Evolutionary conservation across 495 filamentous ascomycete genomes (phyloP).

Genomic region (Letharia lupina): DNA sequence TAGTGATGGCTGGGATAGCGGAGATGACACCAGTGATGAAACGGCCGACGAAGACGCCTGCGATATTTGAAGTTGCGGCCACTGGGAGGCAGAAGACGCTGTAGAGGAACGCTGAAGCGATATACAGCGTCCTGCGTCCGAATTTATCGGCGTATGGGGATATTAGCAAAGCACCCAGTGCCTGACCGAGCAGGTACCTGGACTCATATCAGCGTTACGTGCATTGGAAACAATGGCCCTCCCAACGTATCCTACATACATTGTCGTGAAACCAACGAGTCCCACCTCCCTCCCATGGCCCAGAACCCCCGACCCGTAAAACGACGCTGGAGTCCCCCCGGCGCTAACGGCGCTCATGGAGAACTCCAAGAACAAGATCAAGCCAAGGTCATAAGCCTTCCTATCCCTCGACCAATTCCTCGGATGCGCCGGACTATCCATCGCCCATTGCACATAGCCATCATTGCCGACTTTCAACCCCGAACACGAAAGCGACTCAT

Average conservation of each 20-base stretch:
- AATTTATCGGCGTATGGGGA: slow-evolving; percentile 30
- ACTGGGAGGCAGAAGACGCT: slow-evolving; percentile 27
- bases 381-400: slow-evolving; percentile 32
- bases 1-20: slow-evolving; percentile 29
- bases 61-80: slow-evolving; percentile 20
- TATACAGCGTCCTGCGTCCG: slow-evolving; percentile 29
- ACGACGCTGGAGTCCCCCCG: slow-evolving; percentile 6
- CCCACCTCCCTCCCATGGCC: not conserved
- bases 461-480: slow-evolving; percentile 6
- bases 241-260: slow-evolving; percentile 9
- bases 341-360: slow-evolving; percentile 28
- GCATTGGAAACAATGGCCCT: not conserved
- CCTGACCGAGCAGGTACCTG: slow-evolving; percentile 32
- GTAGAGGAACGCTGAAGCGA: slow-evolving; percentile 26
- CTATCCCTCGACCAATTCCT: slow-evolving; percentile 33
- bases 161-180: slow-evolving; percentile 30
- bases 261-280: slow-evolving; percentile 18
- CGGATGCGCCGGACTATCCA: slow-evolving; percentile 34
- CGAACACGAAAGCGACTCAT: slow-evolving; percentile 2
- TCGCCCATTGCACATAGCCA: slow-evolving; percentile 33
- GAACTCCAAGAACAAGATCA: slow-evolving; percentile 37
- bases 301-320: not conserved
- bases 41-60: slow-evolving; percentile 25
- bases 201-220: not conserved
- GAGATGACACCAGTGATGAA: slow-evolving; percentile 30